Conservation (phyloP, 2,329 filamentous ascomycete species). For the Tolypocladium album region DNA sequence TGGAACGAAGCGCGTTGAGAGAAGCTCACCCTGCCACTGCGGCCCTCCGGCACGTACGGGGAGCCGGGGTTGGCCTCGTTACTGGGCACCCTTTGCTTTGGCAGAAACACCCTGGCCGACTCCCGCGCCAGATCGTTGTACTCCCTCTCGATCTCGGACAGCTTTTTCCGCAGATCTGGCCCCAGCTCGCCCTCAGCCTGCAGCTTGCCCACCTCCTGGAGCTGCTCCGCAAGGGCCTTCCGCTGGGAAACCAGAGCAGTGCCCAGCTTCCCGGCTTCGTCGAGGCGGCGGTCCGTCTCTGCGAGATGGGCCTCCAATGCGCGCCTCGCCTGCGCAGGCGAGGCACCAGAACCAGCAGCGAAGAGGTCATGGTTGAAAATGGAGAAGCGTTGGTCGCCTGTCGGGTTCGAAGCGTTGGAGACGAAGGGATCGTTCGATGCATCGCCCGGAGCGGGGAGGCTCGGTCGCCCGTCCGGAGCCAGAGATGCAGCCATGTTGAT, state of each 20-base stretch:
- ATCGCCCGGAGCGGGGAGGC: slow-evolving; percentile 25
- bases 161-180: slow-evolving; percentile 69
- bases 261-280: slow-evolving; percentile 83
- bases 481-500: slow-evolving; percentile 31
- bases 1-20: neutral
- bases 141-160: slow-evolving; percentile 83
- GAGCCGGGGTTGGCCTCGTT: slow-evolving; percentile 46
- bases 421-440: slow-evolving; percentile 47
- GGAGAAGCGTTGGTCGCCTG: slow-evolving; percentile 60
- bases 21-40: slow-evolving; percentile 39
- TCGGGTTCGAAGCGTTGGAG: slow-evolving; percentile 30
- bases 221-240: slow-evolving; percentile 66
- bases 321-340: slow-evolving; percentile 77
- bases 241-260: slow-evolving; percentile 81
- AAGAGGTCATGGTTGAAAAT: slow-evolving; percentile 75
- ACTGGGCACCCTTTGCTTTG: slow-evolving; percentile 70
- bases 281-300: slow-evolving; percentile 83
- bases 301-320: slow-evolving; percentile 84
- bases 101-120: slow-evolving; percentile 77
- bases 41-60: slow-evolving; percentile 41
- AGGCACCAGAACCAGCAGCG: slow-evolving; percentile 63
- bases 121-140: slow-evolving; percentile 91
- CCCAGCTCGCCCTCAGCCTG: slow-evolving; percentile 69
- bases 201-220: slow-evolving; percentile 75
- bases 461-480: slow-evolving; percentile 27